Conservation (phyloP, 2,329 filamentous ascomycete species). For the Fusarium nisikadoi region DNA sequence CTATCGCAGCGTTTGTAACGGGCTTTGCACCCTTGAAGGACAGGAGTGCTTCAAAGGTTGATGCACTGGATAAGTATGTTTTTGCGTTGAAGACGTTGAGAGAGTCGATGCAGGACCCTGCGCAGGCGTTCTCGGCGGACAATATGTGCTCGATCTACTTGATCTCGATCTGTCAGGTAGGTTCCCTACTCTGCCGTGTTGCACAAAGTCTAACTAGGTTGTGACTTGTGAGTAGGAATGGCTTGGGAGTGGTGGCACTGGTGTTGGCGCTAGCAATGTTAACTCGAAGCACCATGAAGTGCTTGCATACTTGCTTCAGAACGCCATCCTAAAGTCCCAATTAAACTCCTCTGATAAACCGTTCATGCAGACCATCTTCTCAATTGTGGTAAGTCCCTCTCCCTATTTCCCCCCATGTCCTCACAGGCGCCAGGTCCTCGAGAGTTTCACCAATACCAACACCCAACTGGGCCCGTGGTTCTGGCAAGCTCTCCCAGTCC, state of each 20-base stretch:
- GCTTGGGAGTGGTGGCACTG: not conserved
- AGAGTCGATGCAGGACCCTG: not conserved
- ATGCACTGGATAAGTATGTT: constrained; percentile 3
- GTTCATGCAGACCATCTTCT: not conserved
- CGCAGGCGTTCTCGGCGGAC: not conserved
- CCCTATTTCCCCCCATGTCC: fast-evolving
- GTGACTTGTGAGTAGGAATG: not conserved
- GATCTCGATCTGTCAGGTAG: constrained; percentile 3
- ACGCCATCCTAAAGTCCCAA: not conserved
- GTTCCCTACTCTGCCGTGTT: fast-evolving
- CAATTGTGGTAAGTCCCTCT: not conserved
- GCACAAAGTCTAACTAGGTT: fast-evolving
- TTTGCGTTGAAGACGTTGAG: not conserved
- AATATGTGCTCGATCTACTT: constrained; percentile 18
- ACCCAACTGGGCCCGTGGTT: not conserved
- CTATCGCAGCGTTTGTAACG: not conserved
- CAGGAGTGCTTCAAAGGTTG: not conserved
- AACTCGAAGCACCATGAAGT: constrained; percentile 5
- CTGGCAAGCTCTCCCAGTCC: not conserved
- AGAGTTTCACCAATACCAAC: constrained; percentile 2
- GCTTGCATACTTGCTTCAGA: not conserved
- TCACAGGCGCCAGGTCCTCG: not conserved
- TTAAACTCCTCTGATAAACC: not conserved
- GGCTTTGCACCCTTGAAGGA: not conserved
- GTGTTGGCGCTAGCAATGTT: fast-evolving